Evolutionary conservation across 2,329 filamentous ascomycete species (phyloP).

Genomic region (Fusarium odoratissimum): DNA sequence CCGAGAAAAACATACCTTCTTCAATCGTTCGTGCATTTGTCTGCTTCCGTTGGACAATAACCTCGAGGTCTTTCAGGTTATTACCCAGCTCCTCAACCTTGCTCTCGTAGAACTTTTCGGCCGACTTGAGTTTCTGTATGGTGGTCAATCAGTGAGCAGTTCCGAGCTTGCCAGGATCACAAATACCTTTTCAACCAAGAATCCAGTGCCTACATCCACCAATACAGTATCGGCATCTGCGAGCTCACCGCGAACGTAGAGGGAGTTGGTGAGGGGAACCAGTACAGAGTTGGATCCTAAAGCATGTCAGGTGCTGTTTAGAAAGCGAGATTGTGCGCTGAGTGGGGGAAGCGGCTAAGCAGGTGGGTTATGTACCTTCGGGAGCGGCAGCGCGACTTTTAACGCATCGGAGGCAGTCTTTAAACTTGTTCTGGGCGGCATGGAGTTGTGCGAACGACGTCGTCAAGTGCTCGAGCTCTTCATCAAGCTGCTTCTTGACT

Average conservation of each 20-base stretch:
- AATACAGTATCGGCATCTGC: slow-evolving; percentile 81
- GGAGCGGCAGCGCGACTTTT: slow-evolving; percentile 53
- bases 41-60: slow-evolving; percentile 76
- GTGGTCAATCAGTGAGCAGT: slow-evolving; percentile 23
- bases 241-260: slow-evolving; percentile 90
- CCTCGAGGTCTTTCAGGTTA: slow-evolving; percentile 68
- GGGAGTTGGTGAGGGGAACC: slow-evolving; percentile 92
- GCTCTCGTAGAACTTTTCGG: slow-evolving; percentile 66
- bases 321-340: background rate
- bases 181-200: slow-evolving; percentile 88
- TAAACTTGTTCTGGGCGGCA: slow-evolving; percentile 90
- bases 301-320: slow-evolving; percentile 18
- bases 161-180: background rate
- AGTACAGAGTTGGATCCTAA: slow-evolving; percentile 70
- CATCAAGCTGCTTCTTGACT: slow-evolving; percentile 95
- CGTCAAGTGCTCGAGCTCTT: slow-evolving; percentile 95
- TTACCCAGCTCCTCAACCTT: slow-evolving; percentile 65
- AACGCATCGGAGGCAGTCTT: slow-evolving; percentile 87
- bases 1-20: slow-evolving; percentile 70
- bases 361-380: slow-evolving; percentile 43
- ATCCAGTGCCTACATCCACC: slow-evolving; percentile 93
- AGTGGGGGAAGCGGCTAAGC: background rate
- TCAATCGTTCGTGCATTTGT: slow-evolving; percentile 88
- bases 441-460: slow-evolving; percentile 90
- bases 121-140: slow-evolving; percentile 63